phyloP scores from a whole-genome alignment of 805 yeast genomes.

The Yamadazyma paraphyllophila region DNA sequence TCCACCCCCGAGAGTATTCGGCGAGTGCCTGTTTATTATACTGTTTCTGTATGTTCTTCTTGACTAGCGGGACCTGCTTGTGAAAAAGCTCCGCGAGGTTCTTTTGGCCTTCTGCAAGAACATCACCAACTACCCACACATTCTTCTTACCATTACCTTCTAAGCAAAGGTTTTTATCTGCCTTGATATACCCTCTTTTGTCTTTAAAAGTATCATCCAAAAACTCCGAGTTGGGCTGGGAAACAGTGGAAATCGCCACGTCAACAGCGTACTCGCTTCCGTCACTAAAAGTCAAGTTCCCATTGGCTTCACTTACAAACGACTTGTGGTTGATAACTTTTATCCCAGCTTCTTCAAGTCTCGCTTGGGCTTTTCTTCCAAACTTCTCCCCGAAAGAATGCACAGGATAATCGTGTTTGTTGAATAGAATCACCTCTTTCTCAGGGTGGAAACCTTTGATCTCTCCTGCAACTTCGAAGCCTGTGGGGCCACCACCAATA shows the following conservation, averaged over 20 bases:
- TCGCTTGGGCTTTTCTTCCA: constrained; percentile 13
- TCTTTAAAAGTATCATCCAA: constrained; percentile 21
- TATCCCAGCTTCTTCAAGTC: constrained; percentile 20
- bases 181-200: constrained; percentile 23
- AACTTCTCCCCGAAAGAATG: constrained; percentile 11
- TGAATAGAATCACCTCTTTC: constrained; percentile 21
- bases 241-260: background rate
- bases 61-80: constrained; percentile 20
- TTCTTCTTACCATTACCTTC: constrained; percentile 16
- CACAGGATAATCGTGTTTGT: constrained; percentile 23
- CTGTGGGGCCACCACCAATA: constrained; percentile 38
- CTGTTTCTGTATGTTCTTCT: background rate
- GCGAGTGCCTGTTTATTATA: background rate
- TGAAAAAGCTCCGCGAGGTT: constrained; percentile 25
- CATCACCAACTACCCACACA: constrained; percentile 35
- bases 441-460: constrained; percentile 22
- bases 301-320: background rate
- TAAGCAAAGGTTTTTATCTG: constrained; percentile 25
- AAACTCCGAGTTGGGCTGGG: constrained; percentile 29
- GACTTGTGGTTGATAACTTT: constrained; percentile 19
- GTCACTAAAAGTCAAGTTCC: background rate
- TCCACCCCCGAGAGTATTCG: background rate
- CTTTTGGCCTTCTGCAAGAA: constrained; percentile 20
- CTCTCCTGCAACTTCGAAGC: constrained; percentile 40
- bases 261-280: background rate